Percentiles rank a stretch among this genome's conserved stretches.
phyloP scores from a whole-genome alignment of 495 filamentous ascomycete species.

The Xylaria palmicola region DNA sequence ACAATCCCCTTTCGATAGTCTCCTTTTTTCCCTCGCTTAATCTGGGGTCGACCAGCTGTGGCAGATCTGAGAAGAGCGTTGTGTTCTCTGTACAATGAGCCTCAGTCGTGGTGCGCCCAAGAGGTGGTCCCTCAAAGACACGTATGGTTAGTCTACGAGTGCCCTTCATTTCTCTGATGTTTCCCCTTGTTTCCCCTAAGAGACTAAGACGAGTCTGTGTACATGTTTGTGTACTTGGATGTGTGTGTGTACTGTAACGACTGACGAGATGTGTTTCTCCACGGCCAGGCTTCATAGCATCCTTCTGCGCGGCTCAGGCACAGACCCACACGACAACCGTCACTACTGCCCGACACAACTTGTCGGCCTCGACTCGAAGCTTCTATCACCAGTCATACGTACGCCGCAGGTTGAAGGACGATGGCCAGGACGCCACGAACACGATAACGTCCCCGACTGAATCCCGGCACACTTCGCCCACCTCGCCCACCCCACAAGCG shows the following conservation, averaged over 20 bases:
- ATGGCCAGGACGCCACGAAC: conserved; percentile 3
- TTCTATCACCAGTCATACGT: conserved; percentile 15
- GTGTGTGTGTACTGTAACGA: background rate
- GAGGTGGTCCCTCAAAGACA: conserved; percentile 32
- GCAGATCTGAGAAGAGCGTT: background rate
- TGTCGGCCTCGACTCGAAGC: conserved; percentile 16
- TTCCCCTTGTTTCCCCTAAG: no score
- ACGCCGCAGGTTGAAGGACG: conserved; percentile 6
- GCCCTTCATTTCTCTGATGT: background rate
- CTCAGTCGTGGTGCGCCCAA: conserved; percentile 22
- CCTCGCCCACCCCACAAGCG: conserved; percentile 11
- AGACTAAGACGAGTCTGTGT: no score
- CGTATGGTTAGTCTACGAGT: conserved; percentile 26
- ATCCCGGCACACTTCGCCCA: conserved; percentile 9
- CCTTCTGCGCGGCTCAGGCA: conserved; percentile 41
- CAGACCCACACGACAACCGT: conserved; percentile 5
- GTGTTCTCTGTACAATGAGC: conserved; percentile 14
- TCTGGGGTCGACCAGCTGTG: background rate
- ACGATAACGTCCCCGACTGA: conserved; percentile 16
- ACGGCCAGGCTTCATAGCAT: conserved; percentile 44
- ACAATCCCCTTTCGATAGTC: background rate
- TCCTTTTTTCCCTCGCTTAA: background rate
- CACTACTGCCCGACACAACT: conserved; percentile 7
- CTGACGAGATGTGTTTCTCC: conserved; percentile 12
- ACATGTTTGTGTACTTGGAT: no score